Conservation (phyloP, 768 basidiomycete genomes). For the Pisolithus microcarpus region DNA sequence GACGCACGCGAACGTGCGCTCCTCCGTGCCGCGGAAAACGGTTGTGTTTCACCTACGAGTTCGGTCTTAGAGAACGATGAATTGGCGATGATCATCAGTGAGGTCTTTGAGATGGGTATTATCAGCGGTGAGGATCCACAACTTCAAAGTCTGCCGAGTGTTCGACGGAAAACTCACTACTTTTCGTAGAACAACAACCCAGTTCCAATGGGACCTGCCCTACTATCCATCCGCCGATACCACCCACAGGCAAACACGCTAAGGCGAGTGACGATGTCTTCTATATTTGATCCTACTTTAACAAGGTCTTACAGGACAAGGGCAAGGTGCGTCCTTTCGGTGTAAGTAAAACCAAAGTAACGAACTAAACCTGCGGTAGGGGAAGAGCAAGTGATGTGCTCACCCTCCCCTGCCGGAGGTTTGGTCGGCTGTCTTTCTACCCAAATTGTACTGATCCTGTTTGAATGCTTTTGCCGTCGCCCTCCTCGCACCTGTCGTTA, state of each 20-base stretch:
- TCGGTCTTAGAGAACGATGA: slow-evolving; percentile 21
- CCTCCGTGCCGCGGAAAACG: slow-evolving; percentile 28
- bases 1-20: slow-evolving; percentile 42
- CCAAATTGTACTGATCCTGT: neutral
- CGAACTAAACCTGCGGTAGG: slow-evolving; percentile 1
- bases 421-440: neutral
- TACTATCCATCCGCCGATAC: neutral
- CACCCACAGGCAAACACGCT: too few species aligned
- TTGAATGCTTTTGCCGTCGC: neutral
- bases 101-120: slow-evolving; percentile 25
- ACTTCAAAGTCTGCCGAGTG: neutral
- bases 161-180: neutral
- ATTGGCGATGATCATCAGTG: slow-evolving; percentile 22
- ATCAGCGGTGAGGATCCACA: neutral
- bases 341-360: neutral
- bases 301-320: neutral
- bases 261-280: too few species aligned
- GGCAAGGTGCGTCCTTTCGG: neutral
- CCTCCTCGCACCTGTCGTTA: neutral
- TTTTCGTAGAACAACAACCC: neutral
- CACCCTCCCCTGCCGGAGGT: slow-evolving; percentile 1
- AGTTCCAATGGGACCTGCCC: neutral
- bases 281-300: neutral
- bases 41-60: slow-evolving; percentile 21
- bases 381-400: neutral